Evolutionary conservation across 2,329 filamentous ascomycete genomes (phyloP).

Genomic region (Ceratocystis smalleyi): DNA sequence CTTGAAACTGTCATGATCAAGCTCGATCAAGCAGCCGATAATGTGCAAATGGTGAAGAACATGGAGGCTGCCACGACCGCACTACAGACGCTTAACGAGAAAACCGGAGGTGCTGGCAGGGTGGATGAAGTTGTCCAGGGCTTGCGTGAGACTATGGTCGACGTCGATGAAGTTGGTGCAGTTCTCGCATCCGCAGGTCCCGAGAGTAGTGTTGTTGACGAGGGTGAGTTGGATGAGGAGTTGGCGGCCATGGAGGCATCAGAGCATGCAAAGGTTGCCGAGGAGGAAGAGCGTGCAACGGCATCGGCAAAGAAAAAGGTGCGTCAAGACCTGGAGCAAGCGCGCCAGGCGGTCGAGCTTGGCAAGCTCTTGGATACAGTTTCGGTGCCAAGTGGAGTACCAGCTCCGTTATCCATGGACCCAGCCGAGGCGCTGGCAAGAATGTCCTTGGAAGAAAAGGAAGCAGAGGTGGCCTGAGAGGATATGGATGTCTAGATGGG

Average conservation of each 20-base stretch:
- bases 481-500: too few species aligned
- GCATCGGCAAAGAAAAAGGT: constrained; percentile 28
- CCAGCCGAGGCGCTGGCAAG: constrained; percentile 22
- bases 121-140: constrained; percentile 63
- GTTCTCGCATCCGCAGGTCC: constrained; percentile 50
- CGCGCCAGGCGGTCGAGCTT: constrained; percentile 33
- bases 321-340: constrained; percentile 24
- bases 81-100: constrained; percentile 55
- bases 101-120: constrained; percentile 59
- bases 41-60: constrained; percentile 66
- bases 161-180: constrained; percentile 65
- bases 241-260: constrained; percentile 57
- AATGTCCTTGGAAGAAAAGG: constrained; percentile 26
- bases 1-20: constrained; percentile 70
- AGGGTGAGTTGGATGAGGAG: constrained; percentile 75
- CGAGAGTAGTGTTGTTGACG: constrained; percentile 45
- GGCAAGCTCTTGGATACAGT: constrained; percentile 32
- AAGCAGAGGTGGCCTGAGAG: constrained; percentile 3
- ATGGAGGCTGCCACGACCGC: constrained; percentile 67
- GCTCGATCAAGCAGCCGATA: constrained; percentile 72
- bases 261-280: constrained; percentile 35
- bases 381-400: constrained; percentile 8
- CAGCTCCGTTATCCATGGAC: constrained; percentile 10
- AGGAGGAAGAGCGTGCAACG: constrained; percentile 29
- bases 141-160: constrained; percentile 63